phyloP scores from a whole-genome alignment of 805 yeast genomes.

The Saccharomycopsis schoenii region DNA sequence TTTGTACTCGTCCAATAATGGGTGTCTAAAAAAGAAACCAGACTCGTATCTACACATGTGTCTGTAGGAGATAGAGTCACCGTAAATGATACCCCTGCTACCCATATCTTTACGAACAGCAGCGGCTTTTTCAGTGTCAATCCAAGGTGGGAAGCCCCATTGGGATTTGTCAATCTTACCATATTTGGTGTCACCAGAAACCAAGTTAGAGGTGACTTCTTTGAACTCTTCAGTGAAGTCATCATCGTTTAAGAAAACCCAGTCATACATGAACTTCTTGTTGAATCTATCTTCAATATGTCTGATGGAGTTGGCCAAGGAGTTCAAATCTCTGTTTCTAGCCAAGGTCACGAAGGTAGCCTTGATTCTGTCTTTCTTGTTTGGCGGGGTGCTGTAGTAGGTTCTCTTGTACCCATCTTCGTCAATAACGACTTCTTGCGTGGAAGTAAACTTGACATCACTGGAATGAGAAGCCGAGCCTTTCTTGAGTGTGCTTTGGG shows the following conservation, averaged over 20 bases:
- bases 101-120: constrained; percentile 43
- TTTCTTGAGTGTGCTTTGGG: background rate
- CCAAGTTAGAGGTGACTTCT: constrained; percentile 50
- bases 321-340: constrained; percentile 61
- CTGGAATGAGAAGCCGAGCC: background rate
- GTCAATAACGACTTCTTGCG: constrained; percentile 2
- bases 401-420: constrained; percentile 15
- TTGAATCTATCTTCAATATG: constrained; percentile 87
- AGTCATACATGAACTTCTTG: constrained; percentile 70
- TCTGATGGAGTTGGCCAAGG: constrained; percentile 54
- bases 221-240: constrained; percentile 77
- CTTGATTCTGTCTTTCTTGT: constrained; percentile 36
- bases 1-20: constrained; percentile 62
- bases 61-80: constrained; percentile 60
- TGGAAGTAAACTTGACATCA: background rate
- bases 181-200: constrained; percentile 68
- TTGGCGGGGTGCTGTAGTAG: constrained; percentile 18
- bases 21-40: constrained; percentile 81
- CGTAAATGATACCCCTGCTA: constrained; percentile 45
- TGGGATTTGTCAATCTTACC: constrained; percentile 77
- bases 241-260: constrained; percentile 91
- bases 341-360: constrained; percentile 80
- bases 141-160: constrained; percentile 82
- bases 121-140: constrained; percentile 61
- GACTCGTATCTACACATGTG: constrained; percentile 92